These are phyloP conservation scores for Ophiostoma novo-ulmi DNA, from an alignment of 2,329 filamentous ascomycete genomes.

Conservation along the genomic window DNA sequence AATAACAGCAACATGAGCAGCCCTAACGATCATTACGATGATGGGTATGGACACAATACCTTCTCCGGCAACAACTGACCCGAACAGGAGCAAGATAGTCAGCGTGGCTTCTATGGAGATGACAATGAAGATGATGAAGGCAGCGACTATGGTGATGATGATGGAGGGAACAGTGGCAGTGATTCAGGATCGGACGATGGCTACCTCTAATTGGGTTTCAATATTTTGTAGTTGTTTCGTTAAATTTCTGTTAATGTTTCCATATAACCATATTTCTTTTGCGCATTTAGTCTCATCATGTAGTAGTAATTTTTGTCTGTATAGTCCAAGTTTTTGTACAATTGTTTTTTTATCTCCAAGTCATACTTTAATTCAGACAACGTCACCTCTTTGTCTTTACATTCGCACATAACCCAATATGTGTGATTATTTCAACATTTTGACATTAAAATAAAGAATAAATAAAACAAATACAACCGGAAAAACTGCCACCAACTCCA, in stretches of 20 bases:
- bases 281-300: too few relatives aligned
- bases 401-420: neutral
- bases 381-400: neutral
- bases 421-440: neutral
- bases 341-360: too few relatives aligned
- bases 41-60: neutral
- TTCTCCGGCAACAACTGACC: too few relatives aligned
- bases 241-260: too few relatives aligned
- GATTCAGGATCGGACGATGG: too few relatives aligned
- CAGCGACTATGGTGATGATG: neutral
- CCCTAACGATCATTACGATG: neutral
- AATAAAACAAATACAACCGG: neutral
- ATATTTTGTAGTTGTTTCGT: too few relatives aligned
- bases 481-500: slow-evolving; percentile 11
- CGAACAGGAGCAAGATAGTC: neutral
- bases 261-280: too few relatives aligned
- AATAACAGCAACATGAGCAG: too few relatives aligned
- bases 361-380: neutral
- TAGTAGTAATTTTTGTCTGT: too few relatives aligned
- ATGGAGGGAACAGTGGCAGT: too few relatives aligned
- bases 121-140: neutral
- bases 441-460: slow-evolving; percentile 7
- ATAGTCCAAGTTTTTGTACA: too few relatives aligned
- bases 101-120: neutral
- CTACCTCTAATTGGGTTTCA: too few relatives aligned